Conservation (phyloP, 768 basidiomycete genomes). For the Naganishia friedmannii region DNA sequence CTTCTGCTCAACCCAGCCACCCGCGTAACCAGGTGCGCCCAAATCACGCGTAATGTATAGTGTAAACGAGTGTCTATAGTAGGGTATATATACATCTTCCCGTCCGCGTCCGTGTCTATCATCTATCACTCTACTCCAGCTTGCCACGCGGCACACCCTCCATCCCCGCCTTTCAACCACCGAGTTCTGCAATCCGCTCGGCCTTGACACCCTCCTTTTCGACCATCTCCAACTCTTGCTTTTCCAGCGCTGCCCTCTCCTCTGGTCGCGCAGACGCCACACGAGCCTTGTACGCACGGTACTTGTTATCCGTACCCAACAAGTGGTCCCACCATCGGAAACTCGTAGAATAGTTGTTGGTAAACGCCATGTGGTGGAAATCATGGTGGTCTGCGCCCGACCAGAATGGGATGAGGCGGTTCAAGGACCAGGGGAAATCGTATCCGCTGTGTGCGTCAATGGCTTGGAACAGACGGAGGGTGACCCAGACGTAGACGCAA, state of each 20-base stretch:
- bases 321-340: slow-evolving; percentile 86
- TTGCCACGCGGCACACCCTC: slow-evolving; percentile 42
- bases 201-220: slow-evolving; percentile 79
- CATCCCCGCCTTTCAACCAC: slow-evolving; percentile 39
- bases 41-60: too few relatives aligned
- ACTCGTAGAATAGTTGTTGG: slow-evolving; percentile 76
- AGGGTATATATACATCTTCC: background rate
- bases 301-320: slow-evolving; percentile 79
- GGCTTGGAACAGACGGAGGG: slow-evolving; percentile 89
- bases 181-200: slow-evolving; percentile 42
- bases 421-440: slow-evolving; percentile 97
- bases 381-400: slow-evolving; percentile 96
- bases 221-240: slow-evolving; percentile 73
- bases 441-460: slow-evolving; percentile 97
- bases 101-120: slow-evolving; percentile 23
- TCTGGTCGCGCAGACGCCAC: slow-evolving; percentile 58
- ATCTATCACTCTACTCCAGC: slow-evolving; percentile 34
- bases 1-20: too few relatives aligned
- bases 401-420: slow-evolving; percentile 92
- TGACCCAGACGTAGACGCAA: slow-evolving; percentile 91
- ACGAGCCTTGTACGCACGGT: slow-evolving; percentile 71
- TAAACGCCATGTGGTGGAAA: slow-evolving; percentile 80
- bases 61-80: background rate
- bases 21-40: too few relatives aligned
- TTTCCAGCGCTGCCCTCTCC: slow-evolving; percentile 57